These are phyloP conservation scores for Dactylellina cionopaga DNA, from an alignment of 2,329 filamentous ascomycete genomes.

Conservation along the genomic window DNA sequence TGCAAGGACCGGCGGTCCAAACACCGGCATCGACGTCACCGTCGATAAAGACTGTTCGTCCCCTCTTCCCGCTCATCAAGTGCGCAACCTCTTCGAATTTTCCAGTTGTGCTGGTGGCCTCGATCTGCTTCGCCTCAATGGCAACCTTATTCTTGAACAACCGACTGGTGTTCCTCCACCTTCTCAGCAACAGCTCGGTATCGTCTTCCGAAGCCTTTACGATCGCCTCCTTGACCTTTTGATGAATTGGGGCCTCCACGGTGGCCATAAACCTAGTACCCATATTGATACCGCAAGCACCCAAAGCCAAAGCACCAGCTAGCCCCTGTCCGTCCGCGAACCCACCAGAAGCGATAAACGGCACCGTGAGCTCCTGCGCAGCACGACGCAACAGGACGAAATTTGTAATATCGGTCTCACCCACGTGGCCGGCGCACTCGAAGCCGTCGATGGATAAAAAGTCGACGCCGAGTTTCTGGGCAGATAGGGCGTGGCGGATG, in stretches of 20 bases:
- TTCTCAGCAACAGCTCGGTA: slow-evolving; percentile 76
- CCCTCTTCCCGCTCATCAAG: slow-evolving; percentile 88
- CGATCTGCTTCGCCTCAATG: slow-evolving; percentile 80
- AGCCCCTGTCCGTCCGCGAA: slow-evolving; percentile 95
- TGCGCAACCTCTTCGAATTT: slow-evolving; percentile 90
- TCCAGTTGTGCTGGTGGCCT: slow-evolving; percentile 81
- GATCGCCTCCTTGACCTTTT: slow-evolving; percentile 93
- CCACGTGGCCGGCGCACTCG: slow-evolving; percentile 91
- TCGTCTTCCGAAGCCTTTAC: slow-evolving; percentile 88
- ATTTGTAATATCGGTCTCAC: slow-evolving; percentile 87
- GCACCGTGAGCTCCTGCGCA: slow-evolving; percentile 81
- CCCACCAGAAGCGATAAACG: slow-evolving; percentile 94
- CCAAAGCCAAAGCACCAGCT: slow-evolving; percentile 86
- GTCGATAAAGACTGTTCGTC: slow-evolving; percentile 88
- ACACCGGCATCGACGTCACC: slow-evolving; percentile 92
- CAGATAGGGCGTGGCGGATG: slow-evolving; percentile 89
- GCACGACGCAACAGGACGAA: slow-evolving; percentile 87
- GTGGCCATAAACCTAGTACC: slow-evolving; percentile 98
- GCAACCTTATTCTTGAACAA: slow-evolving; percentile 92
- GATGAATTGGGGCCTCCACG: slow-evolving; percentile 88
- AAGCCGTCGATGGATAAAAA: slow-evolving; percentile 98
- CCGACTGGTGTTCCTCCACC: slow-evolving; percentile 92
- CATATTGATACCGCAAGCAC: slow-evolving; percentile 97
- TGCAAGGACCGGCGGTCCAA: slow-evolving; percentile 97
- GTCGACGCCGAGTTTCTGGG: slow-evolving; percentile 93